Percentiles rank a stretch among this genome's conserved stretches.
These are phyloP conservation scores for Melaleuca alternifolia DNA, from an alignment of 345 rosid genomes.

Conservation along the genomic window DNA sequence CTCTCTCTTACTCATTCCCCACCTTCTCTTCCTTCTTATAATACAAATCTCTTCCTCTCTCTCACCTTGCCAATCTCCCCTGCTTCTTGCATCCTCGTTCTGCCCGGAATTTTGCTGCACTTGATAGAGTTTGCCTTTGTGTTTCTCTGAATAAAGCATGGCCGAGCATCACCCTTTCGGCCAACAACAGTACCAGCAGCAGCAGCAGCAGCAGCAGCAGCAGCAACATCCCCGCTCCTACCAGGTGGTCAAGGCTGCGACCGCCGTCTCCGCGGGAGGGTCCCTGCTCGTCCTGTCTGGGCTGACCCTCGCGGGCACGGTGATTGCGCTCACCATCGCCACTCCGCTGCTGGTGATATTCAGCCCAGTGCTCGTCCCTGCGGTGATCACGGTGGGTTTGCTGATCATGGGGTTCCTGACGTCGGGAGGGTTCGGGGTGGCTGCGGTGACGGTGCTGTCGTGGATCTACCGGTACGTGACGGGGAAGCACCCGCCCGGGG, in stretches of 20 bases:
- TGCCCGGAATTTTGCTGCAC: background rate
- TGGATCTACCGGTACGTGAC: conserved; percentile 92
- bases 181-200: background rate
- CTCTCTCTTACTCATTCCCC: background rate
- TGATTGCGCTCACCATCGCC: conserved; percentile 62
- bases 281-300: conserved; percentile 72
- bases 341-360: conserved; percentile 79
- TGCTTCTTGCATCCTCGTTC: background rate
- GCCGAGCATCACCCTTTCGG: conserved; percentile 18
- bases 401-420: conserved; percentile 55
- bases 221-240: conserved; percentile 27
- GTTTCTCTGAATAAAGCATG: conserved; percentile 11
- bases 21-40: background rate
- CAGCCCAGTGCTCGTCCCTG: conserved; percentile 85
- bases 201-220: background rate
- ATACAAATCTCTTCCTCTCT: background rate
- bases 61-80: background rate
- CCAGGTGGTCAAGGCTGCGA: conserved; percentile 69
- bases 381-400: conserved; percentile 38
- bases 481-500: conserved; percentile 56
- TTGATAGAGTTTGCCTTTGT: background rate
- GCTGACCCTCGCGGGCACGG: conserved; percentile 56
- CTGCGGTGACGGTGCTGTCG: conserved; percentile 57
- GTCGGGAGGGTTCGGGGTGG: conserved; percentile 79
- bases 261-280: conserved; percentile 74